Percentiles rank a stretch among this genome's conserved stretches.
Evolutionary conservation across 192 early-diverging fungal species (phyloP).

Genomic region (Pilaira anomala): DNA sequence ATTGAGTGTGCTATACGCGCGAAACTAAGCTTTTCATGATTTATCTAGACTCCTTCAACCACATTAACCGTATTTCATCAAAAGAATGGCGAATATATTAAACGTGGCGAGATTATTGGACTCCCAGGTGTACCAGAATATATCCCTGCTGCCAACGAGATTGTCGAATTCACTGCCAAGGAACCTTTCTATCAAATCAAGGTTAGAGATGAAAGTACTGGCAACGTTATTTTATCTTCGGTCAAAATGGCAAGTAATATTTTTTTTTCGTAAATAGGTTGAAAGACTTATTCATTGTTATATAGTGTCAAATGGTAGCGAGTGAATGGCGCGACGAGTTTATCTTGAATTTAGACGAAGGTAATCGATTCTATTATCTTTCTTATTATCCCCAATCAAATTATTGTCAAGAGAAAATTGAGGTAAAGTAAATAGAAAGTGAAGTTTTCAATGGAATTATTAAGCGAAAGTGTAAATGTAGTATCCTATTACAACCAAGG

Average conservation of each 20-base stretch:
- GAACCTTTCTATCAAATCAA: conserved; percentile 29
- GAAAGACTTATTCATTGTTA: neutral
- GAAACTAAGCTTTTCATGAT: no score
- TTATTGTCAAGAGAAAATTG: conserved; percentile 11
- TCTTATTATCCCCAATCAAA: conserved; percentile 26
- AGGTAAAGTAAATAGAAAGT: conserved; percentile 8
- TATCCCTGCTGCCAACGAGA: conserved; percentile 11
- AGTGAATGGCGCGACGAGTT: conserved; percentile 27
- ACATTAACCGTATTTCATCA: conserved; percentile 2
- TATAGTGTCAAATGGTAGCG: conserved; percentile 29
- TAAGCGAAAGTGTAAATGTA: neutral
- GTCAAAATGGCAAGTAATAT: conserved; percentile 10
- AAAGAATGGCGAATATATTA: conserved; percentile 23
- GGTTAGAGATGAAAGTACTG: conserved; percentile 23
- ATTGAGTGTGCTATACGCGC: no score
- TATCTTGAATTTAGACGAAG: conserved; percentile 24
- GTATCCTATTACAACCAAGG: conserved; percentile 4
- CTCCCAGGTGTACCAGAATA: conserved; percentile 20
- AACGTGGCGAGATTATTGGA: conserved; percentile 29
- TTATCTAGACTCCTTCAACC: no score
- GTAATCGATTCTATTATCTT: conserved; percentile 21
- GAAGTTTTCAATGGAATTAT: no score
- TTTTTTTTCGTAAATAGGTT: neutral
- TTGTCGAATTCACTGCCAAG: neutral
- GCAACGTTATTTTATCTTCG: neutral